These are phyloP conservation scores for Microbotryomycetes sp. DNA, from an alignment of 1,284 basidiomycete genomes.

Conservation along the genomic window DNA sequence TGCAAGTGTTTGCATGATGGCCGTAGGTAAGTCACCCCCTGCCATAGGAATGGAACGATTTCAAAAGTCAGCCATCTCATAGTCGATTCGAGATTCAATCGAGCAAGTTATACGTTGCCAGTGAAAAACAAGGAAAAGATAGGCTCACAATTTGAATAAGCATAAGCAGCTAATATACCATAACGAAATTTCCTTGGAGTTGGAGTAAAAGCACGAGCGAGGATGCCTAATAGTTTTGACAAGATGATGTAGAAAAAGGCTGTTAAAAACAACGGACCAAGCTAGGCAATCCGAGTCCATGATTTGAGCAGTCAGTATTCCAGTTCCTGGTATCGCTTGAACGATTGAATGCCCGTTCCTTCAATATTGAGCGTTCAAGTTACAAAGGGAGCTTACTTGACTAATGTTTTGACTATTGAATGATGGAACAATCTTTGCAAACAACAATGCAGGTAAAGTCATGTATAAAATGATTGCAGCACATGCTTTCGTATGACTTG, in stretches of 20 bases:
- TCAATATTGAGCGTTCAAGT: no score
- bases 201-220: slow-evolving; percentile 62
- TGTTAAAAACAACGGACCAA: slow-evolving; percentile 51
- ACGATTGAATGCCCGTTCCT: not conserved
- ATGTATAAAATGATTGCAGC: slow-evolving; percentile 2
- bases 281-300: no score
- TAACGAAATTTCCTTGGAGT: slow-evolving; percentile 67
- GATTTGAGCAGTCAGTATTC: no score
- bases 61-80: not conserved
- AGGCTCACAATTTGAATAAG: slow-evolving; percentile 52
- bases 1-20: slow-evolving; percentile 19
- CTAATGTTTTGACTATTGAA: slow-evolving; percentile 59
- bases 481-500: not conserved
- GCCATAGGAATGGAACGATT: not conserved
- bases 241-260: slow-evolving; percentile 53
- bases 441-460: slow-evolving; percentile 59
- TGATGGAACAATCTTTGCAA: slow-evolving; percentile 67
- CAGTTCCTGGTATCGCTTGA: no score
- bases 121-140: not conserved
- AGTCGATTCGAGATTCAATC: slow-evolving; percentile 48
- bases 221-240: slow-evolving; percentile 54
- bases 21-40: slow-evolving; percentile 41
- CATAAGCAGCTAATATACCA: slow-evolving; percentile 59
- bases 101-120: slow-evolving; percentile 51
- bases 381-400: not conserved